Conservation (phyloP, 768 basidiomycete genomes). For the Leccinum arenicola region DNA sequence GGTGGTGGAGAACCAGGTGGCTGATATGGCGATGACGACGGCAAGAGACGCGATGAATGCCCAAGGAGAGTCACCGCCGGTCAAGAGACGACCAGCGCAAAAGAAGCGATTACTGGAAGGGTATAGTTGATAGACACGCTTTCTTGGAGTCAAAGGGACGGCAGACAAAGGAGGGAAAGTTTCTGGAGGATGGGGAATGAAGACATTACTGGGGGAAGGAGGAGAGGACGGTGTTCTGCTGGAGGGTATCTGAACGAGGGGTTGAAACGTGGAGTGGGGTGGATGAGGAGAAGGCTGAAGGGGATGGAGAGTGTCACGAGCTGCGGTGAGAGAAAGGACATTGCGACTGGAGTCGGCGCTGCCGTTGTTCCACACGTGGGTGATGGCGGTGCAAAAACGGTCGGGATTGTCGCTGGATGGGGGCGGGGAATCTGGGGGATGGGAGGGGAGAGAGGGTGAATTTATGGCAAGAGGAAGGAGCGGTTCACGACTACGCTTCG, state of each 20-base stretch:
- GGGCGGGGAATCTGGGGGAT: background rate
- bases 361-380: conserved; percentile 52
- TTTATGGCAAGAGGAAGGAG: conserved; percentile 50
- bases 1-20: conserved; percentile 84
- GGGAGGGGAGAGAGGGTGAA: background rate
- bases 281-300: conserved; percentile 8
- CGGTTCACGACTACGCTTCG: conserved; percentile 71
- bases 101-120: conserved; percentile 78
- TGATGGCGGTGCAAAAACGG: conserved; percentile 41
- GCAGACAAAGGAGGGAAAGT: conserved; percentile 33
- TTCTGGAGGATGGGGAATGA: conserved; percentile 30
- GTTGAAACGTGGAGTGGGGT: conserved; percentile 17
- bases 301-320: background rate
- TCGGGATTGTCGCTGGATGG: background rate
- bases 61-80: conserved; percentile 82
- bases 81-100: conserved; percentile 66
- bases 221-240: conserved; percentile 20
- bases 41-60: conserved; percentile 70
- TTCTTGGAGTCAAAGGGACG: conserved; percentile 30
- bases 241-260: conserved; percentile 27
- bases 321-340: conserved; percentile 17
- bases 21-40: conserved; percentile 65
- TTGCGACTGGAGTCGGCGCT: conserved; percentile 49
- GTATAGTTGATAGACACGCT: conserved; percentile 61
- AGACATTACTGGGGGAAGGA: conserved; percentile 28